A percentile compares a stretch with the other conserved stretches of the same genome.
phyloP scores from a whole-genome alignment of 179 eudicot species.

The Carnegiea gigantea region DNA sequence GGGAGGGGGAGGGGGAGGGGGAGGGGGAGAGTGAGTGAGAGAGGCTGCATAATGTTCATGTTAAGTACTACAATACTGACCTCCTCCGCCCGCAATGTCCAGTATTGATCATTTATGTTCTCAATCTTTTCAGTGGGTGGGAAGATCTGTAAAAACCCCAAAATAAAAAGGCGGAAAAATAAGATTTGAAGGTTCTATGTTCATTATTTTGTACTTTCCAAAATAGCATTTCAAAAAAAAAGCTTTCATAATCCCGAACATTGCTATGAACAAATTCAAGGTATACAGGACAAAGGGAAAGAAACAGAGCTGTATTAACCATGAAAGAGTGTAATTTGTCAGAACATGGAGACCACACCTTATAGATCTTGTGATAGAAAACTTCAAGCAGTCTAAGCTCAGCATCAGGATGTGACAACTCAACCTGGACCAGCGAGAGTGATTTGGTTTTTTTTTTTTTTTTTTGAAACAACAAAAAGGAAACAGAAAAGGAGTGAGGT shows the following conservation, averaged over 20 bases:
- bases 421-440: conserved; percentile 51
- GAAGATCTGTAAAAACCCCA: conserved; percentile 53
- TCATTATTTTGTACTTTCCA: neutral
- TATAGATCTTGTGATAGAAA: conserved; percentile 85
- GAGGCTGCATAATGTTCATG: neutral
- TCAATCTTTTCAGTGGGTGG: conserved; percentile 81
- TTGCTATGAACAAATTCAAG: neutral
- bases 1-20: neutral
- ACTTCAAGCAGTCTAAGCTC: conserved; percentile 89
- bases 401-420: conserved; percentile 75
- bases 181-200: neutral
- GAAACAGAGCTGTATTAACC: neutral
- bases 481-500: neutral
- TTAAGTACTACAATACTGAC: conserved; percentile 34
- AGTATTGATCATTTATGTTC: conserved; percentile 87
- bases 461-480: neutral
- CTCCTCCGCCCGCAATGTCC: conserved; percentile 96
- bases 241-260: neutral
- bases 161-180: neutral
- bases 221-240: neutral
- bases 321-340: neutral
- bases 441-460: neutral
- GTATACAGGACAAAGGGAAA: neutral
- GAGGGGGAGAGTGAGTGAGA: neutral
- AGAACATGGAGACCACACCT: conserved; percentile 40